Evolutionary conservation across 108 stramenopile genomes (phyloP).

Genomic region (Licmophora abbreviata): DNA sequence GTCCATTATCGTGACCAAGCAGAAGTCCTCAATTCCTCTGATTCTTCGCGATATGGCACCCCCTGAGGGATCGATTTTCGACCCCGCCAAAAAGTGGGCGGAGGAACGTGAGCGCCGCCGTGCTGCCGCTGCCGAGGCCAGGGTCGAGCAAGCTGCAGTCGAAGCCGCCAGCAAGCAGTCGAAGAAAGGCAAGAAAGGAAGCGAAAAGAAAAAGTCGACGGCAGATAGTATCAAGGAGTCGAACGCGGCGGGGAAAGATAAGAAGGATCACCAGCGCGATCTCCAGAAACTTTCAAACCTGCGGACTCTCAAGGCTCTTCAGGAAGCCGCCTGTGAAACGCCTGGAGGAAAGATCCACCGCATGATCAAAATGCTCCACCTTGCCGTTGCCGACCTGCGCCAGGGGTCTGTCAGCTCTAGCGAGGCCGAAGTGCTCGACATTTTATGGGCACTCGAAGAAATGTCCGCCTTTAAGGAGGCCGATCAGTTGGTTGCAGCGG

Average conservation of each 20-base stretch:
- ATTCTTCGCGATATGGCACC: conserved; percentile 93
- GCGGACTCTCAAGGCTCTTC: conserved; percentile 75
- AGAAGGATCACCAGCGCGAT: conserved; percentile 81
- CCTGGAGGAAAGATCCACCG: conserved; percentile 87
- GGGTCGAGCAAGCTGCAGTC: conserved; percentile 23
- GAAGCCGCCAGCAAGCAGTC: conserved; percentile 25
- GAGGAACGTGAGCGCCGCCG: conserved; percentile 78
- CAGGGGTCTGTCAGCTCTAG: conserved; percentile 59
- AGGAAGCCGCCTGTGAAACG: conserved; percentile 86
- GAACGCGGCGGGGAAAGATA: conserved; percentile 77
- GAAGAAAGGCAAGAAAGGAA: conserved; percentile 50
- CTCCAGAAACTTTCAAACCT: conserved; percentile 89
- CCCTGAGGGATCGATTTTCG: conserved; percentile 81
- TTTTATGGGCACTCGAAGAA: conserved; percentile 94
- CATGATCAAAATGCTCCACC: conserved; percentile 94
- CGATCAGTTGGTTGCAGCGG: conserved; percentile 57
- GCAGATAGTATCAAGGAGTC: conserved; percentile 88
- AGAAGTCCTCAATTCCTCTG: conserved; percentile 80
- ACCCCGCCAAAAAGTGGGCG: conserved; percentile 77
- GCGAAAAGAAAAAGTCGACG: conserved; percentile 62
- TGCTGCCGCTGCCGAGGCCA: conserved; percentile 12
- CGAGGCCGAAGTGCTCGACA: conserved; percentile 88
- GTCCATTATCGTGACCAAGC: conserved; percentile 53
- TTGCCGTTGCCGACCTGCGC: conserved; percentile 67
- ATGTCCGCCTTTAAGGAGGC: conserved; percentile 75